Evolutionary conservation across 169 alveolate genomes (phyloP).

Genomic region (Miamiensis avidus): DNA sequence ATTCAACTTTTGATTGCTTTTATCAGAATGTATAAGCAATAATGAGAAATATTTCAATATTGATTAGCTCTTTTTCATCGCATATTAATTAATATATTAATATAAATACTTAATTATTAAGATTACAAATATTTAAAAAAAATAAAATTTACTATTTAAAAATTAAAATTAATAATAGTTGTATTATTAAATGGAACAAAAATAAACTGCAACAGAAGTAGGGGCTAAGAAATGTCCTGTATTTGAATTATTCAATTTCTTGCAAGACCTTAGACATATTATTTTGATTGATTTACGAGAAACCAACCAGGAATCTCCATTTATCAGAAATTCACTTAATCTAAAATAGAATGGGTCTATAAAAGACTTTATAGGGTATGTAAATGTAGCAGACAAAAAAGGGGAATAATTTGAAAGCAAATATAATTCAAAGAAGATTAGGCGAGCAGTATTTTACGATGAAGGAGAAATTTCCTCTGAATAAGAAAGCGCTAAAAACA

Average conservation of each 20-base stretch:
- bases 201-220: too few relatives aligned
- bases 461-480: not conserved
- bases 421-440: not conserved
- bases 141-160: too few relatives aligned
- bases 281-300: not conserved
- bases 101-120: too few relatives aligned
- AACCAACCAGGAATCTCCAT: not conserved
- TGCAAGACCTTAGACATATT: not conserved
- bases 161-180: too few relatives aligned
- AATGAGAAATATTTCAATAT: too few relatives aligned
- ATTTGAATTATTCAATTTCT: not conserved
- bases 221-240: not conserved
- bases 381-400: not conserved
- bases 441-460: not conserved
- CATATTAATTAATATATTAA: too few relatives aligned
- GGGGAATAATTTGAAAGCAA: not conserved
- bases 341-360: not conserved
- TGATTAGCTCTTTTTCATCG: too few relatives aligned
- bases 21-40: too few relatives aligned
- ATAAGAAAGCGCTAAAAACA: not conserved
- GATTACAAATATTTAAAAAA: too few relatives aligned
- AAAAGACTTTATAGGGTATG: not conserved
- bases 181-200: too few relatives aligned
- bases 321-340: not conserved
- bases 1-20: too few relatives aligned